A percentile compares a stretch with the other conserved stretches of the same genome.
phyloP scores from a whole-genome alignment of 768 basidiomycete genomes.

The Mrakia frigida region DNA sequence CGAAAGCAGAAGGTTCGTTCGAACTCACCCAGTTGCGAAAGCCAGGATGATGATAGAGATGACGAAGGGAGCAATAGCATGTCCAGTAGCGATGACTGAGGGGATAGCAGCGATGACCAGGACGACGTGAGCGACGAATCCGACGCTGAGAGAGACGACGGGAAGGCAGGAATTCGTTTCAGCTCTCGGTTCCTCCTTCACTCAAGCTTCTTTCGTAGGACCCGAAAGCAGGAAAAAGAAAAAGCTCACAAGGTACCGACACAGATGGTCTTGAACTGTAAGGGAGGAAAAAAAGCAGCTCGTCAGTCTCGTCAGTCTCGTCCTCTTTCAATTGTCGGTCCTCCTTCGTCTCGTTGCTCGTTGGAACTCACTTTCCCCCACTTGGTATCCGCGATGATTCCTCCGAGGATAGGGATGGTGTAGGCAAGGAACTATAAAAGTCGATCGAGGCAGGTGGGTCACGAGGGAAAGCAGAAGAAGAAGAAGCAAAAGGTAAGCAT shows the following conservation, averaged over 20 bases:
- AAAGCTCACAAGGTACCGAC: constrained; percentile 1
- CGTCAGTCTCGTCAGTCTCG: background rate
- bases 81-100: constrained; percentile 18
- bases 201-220: background rate
- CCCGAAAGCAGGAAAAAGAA: background rate
- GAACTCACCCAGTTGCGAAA: constrained; percentile 5
- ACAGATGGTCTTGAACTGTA: constrained; percentile 5
- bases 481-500: background rate
- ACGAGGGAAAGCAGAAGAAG: too few relatives aligned
- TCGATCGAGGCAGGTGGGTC: background rate
- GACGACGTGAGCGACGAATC: constrained; percentile 23
- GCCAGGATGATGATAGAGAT: constrained; percentile 23
- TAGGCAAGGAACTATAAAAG: constrained; percentile 33
- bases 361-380: constrained; percentile 34
- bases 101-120: constrained; percentile 30
- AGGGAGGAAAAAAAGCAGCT: background rate
- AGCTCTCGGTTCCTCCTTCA: background rate
- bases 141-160: constrained; percentile 1
- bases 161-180: background rate
- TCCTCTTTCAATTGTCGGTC: background rate
- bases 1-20: too few relatives aligned
- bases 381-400: constrained; percentile 42
- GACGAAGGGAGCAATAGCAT: constrained; percentile 27
- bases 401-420: constrained; percentile 40
- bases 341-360: background rate